These are phyloP conservation scores for Stylosanthes scabra DNA, from an alignment of 331 rosid species.

Conservation along the genomic window DNA sequence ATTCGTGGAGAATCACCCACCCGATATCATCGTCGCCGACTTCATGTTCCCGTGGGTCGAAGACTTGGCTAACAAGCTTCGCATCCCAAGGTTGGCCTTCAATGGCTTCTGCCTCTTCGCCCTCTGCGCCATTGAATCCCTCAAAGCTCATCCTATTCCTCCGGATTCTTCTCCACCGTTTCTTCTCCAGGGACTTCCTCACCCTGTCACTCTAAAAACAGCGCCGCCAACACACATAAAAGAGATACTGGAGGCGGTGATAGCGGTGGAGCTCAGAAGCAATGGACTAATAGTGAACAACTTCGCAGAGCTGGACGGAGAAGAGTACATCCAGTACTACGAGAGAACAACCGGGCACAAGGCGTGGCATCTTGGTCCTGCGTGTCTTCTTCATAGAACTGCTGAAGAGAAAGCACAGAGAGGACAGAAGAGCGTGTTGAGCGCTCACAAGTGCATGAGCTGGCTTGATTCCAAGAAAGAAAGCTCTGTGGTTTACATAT, in stretches of 20 bases:
- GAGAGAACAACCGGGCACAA: conserved; percentile 34
- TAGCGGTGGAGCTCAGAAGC: conserved; percentile 31
- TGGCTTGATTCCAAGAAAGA: conserved; percentile 49
- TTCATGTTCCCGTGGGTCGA: conserved; percentile 36
- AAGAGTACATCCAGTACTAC: conserved; percentile 45
- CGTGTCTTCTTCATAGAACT: conserved; percentile 10
- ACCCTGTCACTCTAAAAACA: conserved; percentile 29
- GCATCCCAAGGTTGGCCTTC: conserved; percentile 39
- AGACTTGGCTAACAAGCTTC: conserved; percentile 28
- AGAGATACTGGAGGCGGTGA: not conserved
- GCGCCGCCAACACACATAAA: not conserved
- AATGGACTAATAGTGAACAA: conserved; percentile 41
- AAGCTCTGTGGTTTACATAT: conserved; percentile 40
- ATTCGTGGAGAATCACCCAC: conserved; percentile 33
- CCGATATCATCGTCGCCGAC: conserved; percentile 43
- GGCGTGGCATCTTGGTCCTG: conserved; percentile 59
- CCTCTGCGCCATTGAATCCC: conserved; percentile 22
- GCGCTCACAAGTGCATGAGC: conserved; percentile 16
- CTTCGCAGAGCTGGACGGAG: conserved; percentile 47
- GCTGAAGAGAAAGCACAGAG: conserved; percentile 26
- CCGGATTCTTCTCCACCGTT: not conserved
- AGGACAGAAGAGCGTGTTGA: conserved; percentile 19
- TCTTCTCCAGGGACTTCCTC: conserved; percentile 33
- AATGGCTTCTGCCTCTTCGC: conserved; percentile 35
- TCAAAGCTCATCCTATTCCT: not conserved